Base-by-base conservation (phyloP, 805 yeast genomes). In the Cyberlindnera americana region DNA sequence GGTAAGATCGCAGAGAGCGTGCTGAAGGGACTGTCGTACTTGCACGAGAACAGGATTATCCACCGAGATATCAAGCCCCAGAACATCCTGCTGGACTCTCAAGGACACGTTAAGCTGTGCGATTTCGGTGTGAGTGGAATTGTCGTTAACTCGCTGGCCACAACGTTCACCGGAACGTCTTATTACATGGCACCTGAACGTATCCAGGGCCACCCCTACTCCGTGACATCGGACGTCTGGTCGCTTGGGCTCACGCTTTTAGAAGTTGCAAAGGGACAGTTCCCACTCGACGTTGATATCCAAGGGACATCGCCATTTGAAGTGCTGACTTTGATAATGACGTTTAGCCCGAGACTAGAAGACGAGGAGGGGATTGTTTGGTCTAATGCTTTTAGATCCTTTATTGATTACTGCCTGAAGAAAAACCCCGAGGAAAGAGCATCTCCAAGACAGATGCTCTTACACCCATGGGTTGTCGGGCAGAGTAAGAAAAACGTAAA, bases 141-240 rank as follows among this genome's bases (percentile, higher is more conserved):
- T 56, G 96, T 93, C 15, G 96, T 91, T 23, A 84, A 93, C 61
- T 88, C 96, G 0, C 68, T 93, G 33, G 98, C 98, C 1, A 87
- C 96, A 1, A 93, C 99, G 0, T 93, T 90, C 57, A 93, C 96
- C 0, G 99, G 99, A 2, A 93, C 99, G 0, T 90, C 95, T 10
- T 91, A 87, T 59, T 93, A 93, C 62, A 93, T 93, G 99, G 98
- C 99, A 0, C 99, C 99, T 0, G 99, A 93, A 62, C 73, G 99
- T 52, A 91, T 93, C 37, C 86, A 86, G 66, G 97, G 96, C 21
- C 91, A 88, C 56, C 93, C 96, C 1, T 93, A 93, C 57, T 83
- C 95, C 10, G 96, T 91, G 3, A 86, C 95, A 4, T 82, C 95
- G 53, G 99, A 93, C 59, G 91, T 93, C 13, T 93, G 99, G 99